These are phyloP conservation scores for Trichophyton schoenleinii DNA, from an alignment of 2,329 filamentous ascomycete species.

Conservation along the genomic window DNA sequence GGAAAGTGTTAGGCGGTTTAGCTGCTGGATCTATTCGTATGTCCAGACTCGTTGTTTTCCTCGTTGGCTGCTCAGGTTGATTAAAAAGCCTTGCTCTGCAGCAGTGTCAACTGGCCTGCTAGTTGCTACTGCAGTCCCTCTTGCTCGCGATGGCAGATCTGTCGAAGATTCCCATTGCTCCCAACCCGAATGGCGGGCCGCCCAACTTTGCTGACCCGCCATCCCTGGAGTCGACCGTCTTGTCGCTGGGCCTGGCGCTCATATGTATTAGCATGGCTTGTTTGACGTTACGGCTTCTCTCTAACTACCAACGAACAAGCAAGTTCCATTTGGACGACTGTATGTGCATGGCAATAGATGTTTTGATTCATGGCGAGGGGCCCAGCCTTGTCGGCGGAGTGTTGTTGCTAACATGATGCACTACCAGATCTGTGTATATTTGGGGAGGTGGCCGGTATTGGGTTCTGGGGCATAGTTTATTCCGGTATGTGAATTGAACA, in stretches of 20 bases:
- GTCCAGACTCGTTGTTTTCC: not conserved
- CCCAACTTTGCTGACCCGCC: not conserved
- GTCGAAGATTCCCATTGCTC: conserved; percentile 1
- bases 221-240: not conserved
- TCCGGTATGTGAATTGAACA: not conserved
- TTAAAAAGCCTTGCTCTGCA: not conserved
- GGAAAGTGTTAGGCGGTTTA: not conserved
- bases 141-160: not conserved
- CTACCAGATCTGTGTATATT: not conserved
- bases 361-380: not conserved
- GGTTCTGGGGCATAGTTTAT: conserved; percentile 1
- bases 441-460: not conserved
- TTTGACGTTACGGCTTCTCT: not conserved
- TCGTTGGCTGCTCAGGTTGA: not conserved
- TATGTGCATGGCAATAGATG: not conserved
- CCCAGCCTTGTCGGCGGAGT: not conserved
- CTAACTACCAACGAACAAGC: not conserved
- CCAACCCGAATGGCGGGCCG: not conserved
- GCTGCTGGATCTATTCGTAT: not conserved
- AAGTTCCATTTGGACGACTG: not conserved
- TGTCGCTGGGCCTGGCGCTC: not conserved
- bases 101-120: not conserved
- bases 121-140: too few species aligned
- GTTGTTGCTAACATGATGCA: not conserved
- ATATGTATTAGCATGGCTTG: not conserved